Evolutionary conservation across 179 eudicot species (phyloP).

Genomic region (Spergularia azorica): DNA sequence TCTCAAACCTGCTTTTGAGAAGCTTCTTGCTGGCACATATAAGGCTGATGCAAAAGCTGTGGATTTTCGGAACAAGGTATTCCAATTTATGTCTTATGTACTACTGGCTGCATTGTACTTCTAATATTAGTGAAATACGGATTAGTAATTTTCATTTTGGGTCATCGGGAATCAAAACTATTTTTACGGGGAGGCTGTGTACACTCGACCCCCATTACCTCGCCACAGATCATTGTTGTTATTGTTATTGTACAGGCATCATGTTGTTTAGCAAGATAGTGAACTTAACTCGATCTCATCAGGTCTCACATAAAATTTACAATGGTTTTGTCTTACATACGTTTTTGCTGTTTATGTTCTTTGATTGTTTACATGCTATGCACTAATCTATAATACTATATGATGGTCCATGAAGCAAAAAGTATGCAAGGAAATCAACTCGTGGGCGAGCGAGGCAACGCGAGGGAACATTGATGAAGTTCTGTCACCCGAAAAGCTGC

Average conservation of each 20-base stretch:
- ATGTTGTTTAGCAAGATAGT: too few species aligned
- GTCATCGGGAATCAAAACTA: too few species aligned
- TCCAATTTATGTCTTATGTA: not conserved
- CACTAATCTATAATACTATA: not conserved
- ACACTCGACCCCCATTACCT: too few species aligned
- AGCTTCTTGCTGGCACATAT: slow-evolving; percentile 23
- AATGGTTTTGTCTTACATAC: too few species aligned
- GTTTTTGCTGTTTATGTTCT: not conserved
- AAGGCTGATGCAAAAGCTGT: slow-evolving; percentile 27
- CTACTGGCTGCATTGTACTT: not conserved
- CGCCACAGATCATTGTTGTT: not conserved
- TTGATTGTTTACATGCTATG: not conserved
- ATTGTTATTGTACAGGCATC: not conserved
- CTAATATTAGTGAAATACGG: too few species aligned
- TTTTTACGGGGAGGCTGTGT: too few species aligned
- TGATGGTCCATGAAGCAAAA: slow-evolving; percentile 8
- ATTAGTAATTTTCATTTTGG: too few species aligned
- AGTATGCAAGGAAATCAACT: slow-evolving; percentile 25
- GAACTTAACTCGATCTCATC: too few species aligned
- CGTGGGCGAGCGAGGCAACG: slow-evolving; percentile 22
- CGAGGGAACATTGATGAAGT: slow-evolving; percentile 9
- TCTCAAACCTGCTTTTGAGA: slow-evolving; percentile 17
- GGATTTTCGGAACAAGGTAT: slow-evolving; percentile 26
- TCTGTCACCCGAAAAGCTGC: slow-evolving; percentile 11
- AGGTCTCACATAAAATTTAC: too few species aligned